phyloP scores from a whole-genome alignment of 2,329 filamentous ascomycete species.

The Colletotrichum navitas region DNA sequence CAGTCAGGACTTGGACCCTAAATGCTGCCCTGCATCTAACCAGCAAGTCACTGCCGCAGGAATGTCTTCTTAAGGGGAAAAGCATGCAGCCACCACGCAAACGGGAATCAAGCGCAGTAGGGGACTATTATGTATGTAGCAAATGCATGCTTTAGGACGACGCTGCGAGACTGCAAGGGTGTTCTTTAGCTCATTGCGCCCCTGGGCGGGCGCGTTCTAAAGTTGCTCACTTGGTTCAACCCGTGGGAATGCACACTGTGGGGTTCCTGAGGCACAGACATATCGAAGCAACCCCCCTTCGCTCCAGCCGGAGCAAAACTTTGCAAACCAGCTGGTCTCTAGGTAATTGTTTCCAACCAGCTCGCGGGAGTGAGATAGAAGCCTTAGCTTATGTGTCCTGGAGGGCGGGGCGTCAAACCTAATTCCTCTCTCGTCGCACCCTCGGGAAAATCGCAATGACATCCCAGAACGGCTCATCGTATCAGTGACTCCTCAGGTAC shows the following conservation, averaged over 20 bases:
- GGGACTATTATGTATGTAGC: not conserved
- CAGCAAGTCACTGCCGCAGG: not conserved
- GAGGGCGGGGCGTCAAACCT: conserved; percentile 19
- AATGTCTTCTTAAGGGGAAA: not conserved
- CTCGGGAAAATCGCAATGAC: conserved; percentile 13
- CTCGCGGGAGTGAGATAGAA: not conserved
- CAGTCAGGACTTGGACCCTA: not conserved
- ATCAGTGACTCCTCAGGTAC: conserved; percentile 14
- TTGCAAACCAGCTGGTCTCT: not conserved
- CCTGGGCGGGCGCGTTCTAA: not conserved
- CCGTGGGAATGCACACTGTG: not conserved
- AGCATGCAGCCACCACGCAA: not conserved
- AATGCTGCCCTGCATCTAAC: not conserved
- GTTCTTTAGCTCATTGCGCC: not conserved
- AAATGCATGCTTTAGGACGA: not conserved
- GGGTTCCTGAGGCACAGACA: conserved; percentile 5
- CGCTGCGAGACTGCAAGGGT: not conserved
- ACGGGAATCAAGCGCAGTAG: not conserved
- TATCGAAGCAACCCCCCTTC: not conserved
- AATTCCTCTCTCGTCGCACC: conserved; percentile 7
- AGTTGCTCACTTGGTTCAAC: not conserved
- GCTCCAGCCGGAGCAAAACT: conserved; percentile 6
- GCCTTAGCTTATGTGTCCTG: not conserved
- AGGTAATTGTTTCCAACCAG: not conserved
- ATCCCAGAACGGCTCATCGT: conserved; percentile 12